Conservation (phyloP, 2,329 filamentous ascomycete genomes). For the Ophidiomyces ophidiicola region DNA sequence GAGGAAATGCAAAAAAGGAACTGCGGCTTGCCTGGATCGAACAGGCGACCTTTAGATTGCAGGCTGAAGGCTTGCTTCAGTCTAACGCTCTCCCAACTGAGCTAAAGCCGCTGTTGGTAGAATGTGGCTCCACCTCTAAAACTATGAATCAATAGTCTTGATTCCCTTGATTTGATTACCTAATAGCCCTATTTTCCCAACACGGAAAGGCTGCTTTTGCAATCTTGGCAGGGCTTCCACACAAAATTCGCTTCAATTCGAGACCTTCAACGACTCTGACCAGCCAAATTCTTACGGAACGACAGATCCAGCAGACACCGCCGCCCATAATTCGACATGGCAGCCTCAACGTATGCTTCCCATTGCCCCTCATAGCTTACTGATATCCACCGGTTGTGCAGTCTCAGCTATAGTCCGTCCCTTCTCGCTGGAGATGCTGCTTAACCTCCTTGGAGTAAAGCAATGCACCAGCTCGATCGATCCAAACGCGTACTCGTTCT, state of each 20-base stretch:
- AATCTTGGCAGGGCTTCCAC: slow-evolving; percentile 20
- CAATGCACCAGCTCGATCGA: slow-evolving; percentile 65
- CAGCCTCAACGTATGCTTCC: slow-evolving; percentile 49
- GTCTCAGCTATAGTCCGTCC: slow-evolving; percentile 64
- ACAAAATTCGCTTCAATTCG: slow-evolving; percentile 22
- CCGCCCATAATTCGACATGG: slow-evolving; percentile 43
- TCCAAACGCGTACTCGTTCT: slow-evolving; percentile 36
- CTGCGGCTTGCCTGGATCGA: too few species aligned
- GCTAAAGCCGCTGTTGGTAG: too few species aligned
- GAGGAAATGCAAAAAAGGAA: too few species aligned
- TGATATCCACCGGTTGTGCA: slow-evolving; percentile 36
- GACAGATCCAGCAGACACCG: slow-evolving; percentile 23
- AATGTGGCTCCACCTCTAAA: too few species aligned
- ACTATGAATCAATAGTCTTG: too few species aligned
- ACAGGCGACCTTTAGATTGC: too few species aligned
- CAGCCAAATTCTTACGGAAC: slow-evolving; percentile 8
- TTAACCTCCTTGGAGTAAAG: slow-evolving; percentile 21
- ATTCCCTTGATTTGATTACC: too few species aligned
- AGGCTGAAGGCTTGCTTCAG: too few species aligned
- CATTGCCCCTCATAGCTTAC: slow-evolving; percentile 25
- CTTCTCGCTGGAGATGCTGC: slow-evolving; percentile 59
- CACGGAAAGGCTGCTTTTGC: slow-evolving; percentile 9
- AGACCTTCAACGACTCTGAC: slow-evolving; percentile 17
- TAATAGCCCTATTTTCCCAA: slow-evolving; percentile 21
- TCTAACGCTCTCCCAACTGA: too few species aligned